Base-by-base conservation (phyloP, 73 alveolate genomes). In the Symbiodinium natans region DNA sequence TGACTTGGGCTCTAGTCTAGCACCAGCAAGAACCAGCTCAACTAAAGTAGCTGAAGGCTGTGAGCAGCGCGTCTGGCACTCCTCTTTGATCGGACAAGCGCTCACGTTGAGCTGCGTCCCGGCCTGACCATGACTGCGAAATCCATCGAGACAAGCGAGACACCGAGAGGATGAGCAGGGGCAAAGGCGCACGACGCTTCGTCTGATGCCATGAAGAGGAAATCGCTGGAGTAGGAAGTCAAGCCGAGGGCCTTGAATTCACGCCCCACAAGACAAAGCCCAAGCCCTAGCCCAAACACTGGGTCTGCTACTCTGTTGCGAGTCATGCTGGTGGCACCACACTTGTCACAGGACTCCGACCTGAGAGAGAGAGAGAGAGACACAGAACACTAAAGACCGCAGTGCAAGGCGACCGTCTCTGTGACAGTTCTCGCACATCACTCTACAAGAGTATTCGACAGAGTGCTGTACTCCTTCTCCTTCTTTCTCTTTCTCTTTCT, bases 331-430 rank as follows among this genome's bases (percentile, higher is more conserved):
- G 97, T 85, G 31, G 80, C 56, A 4, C 97, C 97, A 31, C 97
- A 90, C 48, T 90, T 90, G 54, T 90, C 48, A 71, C 97, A 90
- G 21, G 97, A 90, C 56, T 90, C 97, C 31, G 97, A 90, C 97
- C 97, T 90, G 17, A 63, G 80, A 21, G n/a, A n/a, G n/a, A n/a
- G n/a, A n/a, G n/a, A n/a, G 59, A 9, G 59, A 46, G 13, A 46
- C 13, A 13, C 13, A 46, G 21, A 9, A 13, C 59, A 46, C 13
- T 46, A 13, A 46, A 9, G 59, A 46, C 13, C 21, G 13, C 59
- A 46, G n/a, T n/a, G n/a, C n/a, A n/a, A n/a, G n/a, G n/a, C n/a
- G n/a, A n/a, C n/a, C n/a, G n/a, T n/a, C n/a, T n/a, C n/a, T n/a
- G n/a, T n/a, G n/a, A n/a, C n/a, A n/a, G n/a, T n/a, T n/a, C n/a